phyloP scores from a whole-genome alignment of 1,284 basidiomycete genomes.

The Leccinum pallidistipes region DNA sequence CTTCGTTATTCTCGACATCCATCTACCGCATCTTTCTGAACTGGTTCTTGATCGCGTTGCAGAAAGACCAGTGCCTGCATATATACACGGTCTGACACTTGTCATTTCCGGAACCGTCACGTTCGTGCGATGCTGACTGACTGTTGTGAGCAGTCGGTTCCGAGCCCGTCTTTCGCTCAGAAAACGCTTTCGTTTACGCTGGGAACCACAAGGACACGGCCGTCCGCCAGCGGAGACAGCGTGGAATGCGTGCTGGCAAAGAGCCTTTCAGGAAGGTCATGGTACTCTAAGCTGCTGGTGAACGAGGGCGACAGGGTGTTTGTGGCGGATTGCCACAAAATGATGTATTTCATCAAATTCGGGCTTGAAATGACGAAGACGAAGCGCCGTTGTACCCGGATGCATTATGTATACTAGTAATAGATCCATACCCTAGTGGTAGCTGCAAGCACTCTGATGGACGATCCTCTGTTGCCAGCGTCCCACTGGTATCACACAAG shows the following conservation, averaged over 20 bases:
- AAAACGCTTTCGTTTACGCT: conserved; percentile 39
- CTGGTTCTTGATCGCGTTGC: conserved; percentile 28
- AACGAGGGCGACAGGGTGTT: conserved; percentile 56
- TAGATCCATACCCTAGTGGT: too few relatives aligned
- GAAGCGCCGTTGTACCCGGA: too few relatives aligned
- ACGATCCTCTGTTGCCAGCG: too few relatives aligned
- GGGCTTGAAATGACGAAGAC: too few relatives aligned
- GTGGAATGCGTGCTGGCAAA: conserved; percentile 52
- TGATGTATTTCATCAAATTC: too few relatives aligned
- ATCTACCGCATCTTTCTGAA: conserved; percentile 48
- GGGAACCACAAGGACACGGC: conserved; percentile 34
- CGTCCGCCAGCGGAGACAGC: conserved; percentile 48
- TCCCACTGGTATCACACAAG: too few relatives aligned
- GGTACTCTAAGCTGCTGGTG: conserved; percentile 58
- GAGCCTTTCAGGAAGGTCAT: conserved; percentile 60
- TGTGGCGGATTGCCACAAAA: conserved; percentile 38
- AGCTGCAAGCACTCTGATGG: too few relatives aligned
- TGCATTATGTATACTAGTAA: too few relatives aligned
- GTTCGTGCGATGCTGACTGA: conserved; percentile 5
- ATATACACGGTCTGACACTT: conserved; percentile 42
- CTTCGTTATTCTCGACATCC: conserved; percentile 45
- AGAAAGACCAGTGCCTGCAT: conserved; percentile 43
- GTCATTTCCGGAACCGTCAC: background rate
- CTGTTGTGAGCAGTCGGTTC: conserved; percentile 46
- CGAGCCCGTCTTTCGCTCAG: conserved; percentile 47